Evolutionary conservation across 768 basidiomycete species (phyloP), one percentile per base, ranked within the genome.

Genomic region (Kwoniella sp.): DNA sequence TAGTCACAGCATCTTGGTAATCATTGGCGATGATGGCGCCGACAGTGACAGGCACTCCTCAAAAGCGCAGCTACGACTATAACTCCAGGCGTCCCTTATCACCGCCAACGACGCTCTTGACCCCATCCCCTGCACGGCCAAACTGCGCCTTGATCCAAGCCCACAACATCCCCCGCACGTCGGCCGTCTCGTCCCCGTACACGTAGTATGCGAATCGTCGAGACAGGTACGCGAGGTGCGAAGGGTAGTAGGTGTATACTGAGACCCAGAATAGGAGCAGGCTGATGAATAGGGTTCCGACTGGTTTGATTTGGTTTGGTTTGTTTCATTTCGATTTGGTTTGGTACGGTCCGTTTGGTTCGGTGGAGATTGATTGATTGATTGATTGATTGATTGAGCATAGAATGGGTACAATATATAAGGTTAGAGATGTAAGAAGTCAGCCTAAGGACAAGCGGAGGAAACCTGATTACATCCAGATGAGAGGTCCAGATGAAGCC

Each of bases 121-220:
- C 56, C 1, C 61, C 61, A 3, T 38, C 66, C 55, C 52, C 45
- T 0, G 29, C 51, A 20, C 22, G 58, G 12, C 63, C 50, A 2
- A 68, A 17, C 58, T 62, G 51, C 15, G 52, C 50, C n/a, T 34
- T 41, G 20, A 71, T 37, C 67, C 69, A 68, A 12, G 69, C 61
- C 51, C 70, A 26, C 29, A 70, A 53, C 2, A 65, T 47, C 1
- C 22, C 48, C 1, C 57, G 38, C 22, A 73, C 50, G 23, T 74
- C 70, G 26, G 67, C 70, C 37, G 58, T 73, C 63, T 85, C 85
- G 55, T 84, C 81, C 2, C 88, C 89, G 76, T 85, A 85, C 12
- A 89, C 78, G 79, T 90, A 90, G 82, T 88, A 90, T 56, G 84
- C 81, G 47, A 85, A 83, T 23, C 88, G 84, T 17, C 81, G 80